Conservation (phyloP, 2,329 filamentous ascomycete species). For the Cordyceps farinosa region DNA sequence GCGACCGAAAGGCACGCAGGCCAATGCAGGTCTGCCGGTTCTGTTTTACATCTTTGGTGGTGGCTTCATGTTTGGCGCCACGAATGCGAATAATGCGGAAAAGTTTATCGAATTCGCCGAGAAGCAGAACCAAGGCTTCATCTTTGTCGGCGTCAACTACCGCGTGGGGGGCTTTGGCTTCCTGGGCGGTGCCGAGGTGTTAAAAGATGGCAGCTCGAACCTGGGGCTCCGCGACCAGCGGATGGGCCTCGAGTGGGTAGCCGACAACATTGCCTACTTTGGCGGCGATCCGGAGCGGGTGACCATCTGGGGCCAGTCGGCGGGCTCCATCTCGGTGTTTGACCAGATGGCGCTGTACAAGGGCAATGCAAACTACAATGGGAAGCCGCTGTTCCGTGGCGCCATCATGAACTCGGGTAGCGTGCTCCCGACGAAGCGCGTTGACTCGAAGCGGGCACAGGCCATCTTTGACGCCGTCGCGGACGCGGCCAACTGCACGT, state of each 20-base stretch:
- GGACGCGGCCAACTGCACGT: conserved; percentile 47
- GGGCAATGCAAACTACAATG: conserved; percentile 61
- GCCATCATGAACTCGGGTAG: conserved; percentile 63
- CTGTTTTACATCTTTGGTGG: conserved; percentile 58
- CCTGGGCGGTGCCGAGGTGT: conserved; percentile 52
- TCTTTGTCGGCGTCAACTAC: conserved; percentile 65
- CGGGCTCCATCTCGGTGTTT: conserved; percentile 57
- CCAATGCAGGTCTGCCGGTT: conserved; percentile 47
- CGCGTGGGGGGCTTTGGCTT: conserved; percentile 61
- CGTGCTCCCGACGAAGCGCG: conserved; percentile 46
- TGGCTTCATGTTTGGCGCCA: conserved; percentile 39
- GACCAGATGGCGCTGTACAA: conserved; percentile 61
- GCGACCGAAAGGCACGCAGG: conserved; percentile 41
- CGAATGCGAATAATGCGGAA: conserved; percentile 36
- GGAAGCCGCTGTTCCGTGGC: conserved; percentile 59
- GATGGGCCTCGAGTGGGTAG: conserved; percentile 58
- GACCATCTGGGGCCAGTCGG: conserved; percentile 62
- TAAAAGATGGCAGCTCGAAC: conserved; percentile 54
- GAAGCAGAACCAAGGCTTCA: conserved; percentile 49
- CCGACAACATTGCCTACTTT: conserved; percentile 61
- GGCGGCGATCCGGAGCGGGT: conserved; percentile 63
- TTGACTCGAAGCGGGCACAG: conserved; percentile 56
- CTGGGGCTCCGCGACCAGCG: conserved; percentile 60
- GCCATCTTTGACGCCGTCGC: conserved; percentile 51
- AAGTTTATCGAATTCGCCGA: conserved; percentile 34